phyloP scores from a whole-genome alignment of 352 stramenopile genomes.

The Phytopythium cucurbitacearum region DNA sequence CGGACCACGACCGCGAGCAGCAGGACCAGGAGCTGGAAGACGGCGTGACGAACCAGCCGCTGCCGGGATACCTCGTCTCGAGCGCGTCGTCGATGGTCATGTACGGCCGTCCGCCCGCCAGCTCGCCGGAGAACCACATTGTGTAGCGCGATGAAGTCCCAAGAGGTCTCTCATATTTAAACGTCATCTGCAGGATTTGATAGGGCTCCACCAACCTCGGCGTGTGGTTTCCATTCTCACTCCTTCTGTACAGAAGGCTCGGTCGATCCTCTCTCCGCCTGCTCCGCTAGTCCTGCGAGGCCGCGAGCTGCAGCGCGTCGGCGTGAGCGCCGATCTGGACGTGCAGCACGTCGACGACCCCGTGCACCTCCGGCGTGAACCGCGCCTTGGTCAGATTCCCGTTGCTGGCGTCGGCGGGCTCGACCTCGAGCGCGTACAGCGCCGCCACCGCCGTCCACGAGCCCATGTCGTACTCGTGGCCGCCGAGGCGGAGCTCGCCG shows the following conservation, averaged over 20 bases:
- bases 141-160: constrained; percentile 16
- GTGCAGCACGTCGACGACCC: constrained; percentile 56
- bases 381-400: constrained; percentile 27
- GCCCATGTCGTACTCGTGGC: constrained; percentile 81
- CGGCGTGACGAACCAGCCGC: constrained; percentile 25
- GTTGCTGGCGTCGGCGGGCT: constrained; percentile 20
- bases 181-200: neutral
- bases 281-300: constrained; percentile 26
- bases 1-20: constrained; percentile 23
- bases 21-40: constrained; percentile 20
- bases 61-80: constrained; percentile 28
- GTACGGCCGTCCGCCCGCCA: constrained; percentile 40
- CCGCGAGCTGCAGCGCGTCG: constrained; percentile 31
- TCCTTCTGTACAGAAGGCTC: constrained; percentile 35
- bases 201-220: too few relatives aligned
- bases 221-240: constrained; percentile 7
- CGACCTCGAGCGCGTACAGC: constrained; percentile 53
- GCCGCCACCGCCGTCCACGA: constrained; percentile 60
- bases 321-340: constrained; percentile 48
- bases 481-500: constrained; percentile 30
- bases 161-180: neutral
- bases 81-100: constrained; percentile 58
- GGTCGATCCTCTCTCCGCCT: constrained; percentile 20
- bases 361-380: constrained; percentile 51
- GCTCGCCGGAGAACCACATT: constrained; percentile 23